Evolutionary conservation across 495 filamentous ascomycete genomes (phyloP), one percentile per base, ranked within the genome.

Genomic region (Echria macrotheca): DNA sequence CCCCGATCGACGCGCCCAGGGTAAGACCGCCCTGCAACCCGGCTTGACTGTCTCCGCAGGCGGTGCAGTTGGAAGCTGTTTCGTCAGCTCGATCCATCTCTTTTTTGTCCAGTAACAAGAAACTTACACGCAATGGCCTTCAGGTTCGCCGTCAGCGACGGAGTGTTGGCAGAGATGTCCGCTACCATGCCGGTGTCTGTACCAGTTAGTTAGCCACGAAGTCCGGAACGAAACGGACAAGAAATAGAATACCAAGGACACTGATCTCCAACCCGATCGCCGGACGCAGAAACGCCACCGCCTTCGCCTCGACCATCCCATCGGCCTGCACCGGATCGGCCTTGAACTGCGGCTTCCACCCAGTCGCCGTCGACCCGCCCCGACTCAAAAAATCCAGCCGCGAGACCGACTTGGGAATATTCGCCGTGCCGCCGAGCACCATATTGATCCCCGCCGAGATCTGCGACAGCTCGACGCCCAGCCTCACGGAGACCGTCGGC

Each of bases 191-290:
- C 54, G 0, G 42, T 49, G 12, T 56, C 47, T 54, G 15, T 5
- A 14, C 9, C 6, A 17, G 14, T 39, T 17, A 32, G 31, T 38
- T 12, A 31, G 18, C 15, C n/a, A n/a, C n/a, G n/a, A n/a, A n/a
- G n/a, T n/a, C n/a, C n/a, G n/a, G n/a, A n/a, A n/a, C n/a, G n/a
- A n/a, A n/a, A n/a, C n/a, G n/a, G n/a, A n/a, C n/a, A n/a, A n/a
- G n/a, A n/a, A n/a, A n/a, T n/a, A n/a, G n/a, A 19, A n/a, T 6
- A 55, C 53, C 53, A 19, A 57, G 32, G 31, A 40, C 55, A 22
- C 46, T 53, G 17, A 57, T 42, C 19, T 58, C 55, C 24, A 58
- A 10, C n/a, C 55, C 55, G 3, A 58, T 22, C 6, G 36, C 38
- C 2, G 51, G 40, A 24, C 32, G 50, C n/a, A 58, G 26, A 14